Conservation (phyloP, 1,284 basidiomycete species). For the Golubevia pallescens region DNA sequence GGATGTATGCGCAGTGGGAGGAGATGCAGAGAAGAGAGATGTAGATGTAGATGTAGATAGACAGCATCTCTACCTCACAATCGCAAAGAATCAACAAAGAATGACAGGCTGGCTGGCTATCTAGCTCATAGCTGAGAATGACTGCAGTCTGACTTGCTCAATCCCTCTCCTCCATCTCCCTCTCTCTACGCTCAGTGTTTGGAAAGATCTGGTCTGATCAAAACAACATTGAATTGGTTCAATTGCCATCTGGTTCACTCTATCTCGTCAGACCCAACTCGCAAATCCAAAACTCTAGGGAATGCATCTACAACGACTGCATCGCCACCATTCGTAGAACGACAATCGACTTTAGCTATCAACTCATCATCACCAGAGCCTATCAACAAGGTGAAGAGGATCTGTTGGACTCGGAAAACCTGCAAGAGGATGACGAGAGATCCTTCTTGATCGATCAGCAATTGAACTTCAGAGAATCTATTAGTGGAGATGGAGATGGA, state of each 20-base stretch:
- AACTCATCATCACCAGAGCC: conserved; percentile 92
- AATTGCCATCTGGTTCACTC: conserved; percentile 89
- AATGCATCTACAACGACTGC: conserved; percentile 98
- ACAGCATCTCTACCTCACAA: no score
- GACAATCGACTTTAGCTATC: conserved; percentile 82
- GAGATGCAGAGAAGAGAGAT: no score
- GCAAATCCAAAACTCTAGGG: conserved; percentile 85
- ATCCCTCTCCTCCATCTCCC: background rate
- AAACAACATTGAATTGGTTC: conserved; percentile 71
- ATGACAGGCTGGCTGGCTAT: no score
- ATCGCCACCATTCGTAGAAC: conserved; percentile 88
- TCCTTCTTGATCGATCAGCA: conserved; percentile 88
- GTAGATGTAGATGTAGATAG: no score
- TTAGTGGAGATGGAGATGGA: background rate
- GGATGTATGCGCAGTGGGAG: no score
- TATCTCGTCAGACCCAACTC: conserved; percentile 88
- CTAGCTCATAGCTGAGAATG: no score
- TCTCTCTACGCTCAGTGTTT: conserved; percentile 32
- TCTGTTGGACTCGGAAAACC: conserved; percentile 81
- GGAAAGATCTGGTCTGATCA: conserved; percentile 53
- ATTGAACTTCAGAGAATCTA: conserved; percentile 68
- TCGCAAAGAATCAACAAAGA: no score
- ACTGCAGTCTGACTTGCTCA: background rate
- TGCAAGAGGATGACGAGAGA: conserved; percentile 86
- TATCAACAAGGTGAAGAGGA: conserved; percentile 96